Conservation (phyloP, 805 yeast species). For the Metschnikowia picachoensis region DNA sequence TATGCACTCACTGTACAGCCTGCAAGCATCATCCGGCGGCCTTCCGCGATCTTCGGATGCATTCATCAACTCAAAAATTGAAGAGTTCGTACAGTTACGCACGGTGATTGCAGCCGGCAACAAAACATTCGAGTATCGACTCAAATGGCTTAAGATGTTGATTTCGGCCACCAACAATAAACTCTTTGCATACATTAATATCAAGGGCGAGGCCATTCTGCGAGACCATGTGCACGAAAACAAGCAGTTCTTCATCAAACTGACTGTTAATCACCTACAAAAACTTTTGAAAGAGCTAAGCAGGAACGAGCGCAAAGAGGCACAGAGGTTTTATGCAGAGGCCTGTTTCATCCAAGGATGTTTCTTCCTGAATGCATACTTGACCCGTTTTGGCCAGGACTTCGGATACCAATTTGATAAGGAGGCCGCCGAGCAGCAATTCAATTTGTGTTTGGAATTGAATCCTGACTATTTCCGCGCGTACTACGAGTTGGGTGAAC, state of each 20-base stretch:
- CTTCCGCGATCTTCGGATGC: slow-evolving; percentile 19
- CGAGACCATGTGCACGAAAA: slow-evolving; percentile 29
- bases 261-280: slow-evolving; percentile 34
- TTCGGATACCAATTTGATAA: slow-evolving; percentile 31
- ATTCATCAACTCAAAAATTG: slow-evolving; percentile 29
- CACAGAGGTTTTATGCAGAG: slow-evolving; percentile 23
- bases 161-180: slow-evolving; percentile 36
- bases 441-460: slow-evolving; percentile 29
- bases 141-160: slow-evolving; percentile 42
- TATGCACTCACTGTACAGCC: slow-evolving; percentile 3
- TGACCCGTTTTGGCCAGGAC: slow-evolving; percentile 30
- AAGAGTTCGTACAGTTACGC: slow-evolving; percentile 33
- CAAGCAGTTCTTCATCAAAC: slow-evolving; percentile 36
- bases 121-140: slow-evolving; percentile 37
- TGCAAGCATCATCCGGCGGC: slow-evolving; percentile 2
- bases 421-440: slow-evolving; percentile 27
- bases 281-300: slow-evolving; percentile 33
- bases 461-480: slow-evolving; percentile 32
- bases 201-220: slow-evolving; percentile 36
- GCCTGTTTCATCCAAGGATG: slow-evolving; percentile 37
- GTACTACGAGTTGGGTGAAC: slow-evolving; percentile 36
- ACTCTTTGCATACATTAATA: slow-evolving; percentile 39
- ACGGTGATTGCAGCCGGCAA: slow-evolving; percentile 38
- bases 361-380: slow-evolving; percentile 34
- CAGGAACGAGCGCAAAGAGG: slow-evolving; percentile 13